These are phyloP conservation scores for Gastrolobium bilobum DNA, from an alignment of 306 rosid species.

Conservation along the genomic window DNA sequence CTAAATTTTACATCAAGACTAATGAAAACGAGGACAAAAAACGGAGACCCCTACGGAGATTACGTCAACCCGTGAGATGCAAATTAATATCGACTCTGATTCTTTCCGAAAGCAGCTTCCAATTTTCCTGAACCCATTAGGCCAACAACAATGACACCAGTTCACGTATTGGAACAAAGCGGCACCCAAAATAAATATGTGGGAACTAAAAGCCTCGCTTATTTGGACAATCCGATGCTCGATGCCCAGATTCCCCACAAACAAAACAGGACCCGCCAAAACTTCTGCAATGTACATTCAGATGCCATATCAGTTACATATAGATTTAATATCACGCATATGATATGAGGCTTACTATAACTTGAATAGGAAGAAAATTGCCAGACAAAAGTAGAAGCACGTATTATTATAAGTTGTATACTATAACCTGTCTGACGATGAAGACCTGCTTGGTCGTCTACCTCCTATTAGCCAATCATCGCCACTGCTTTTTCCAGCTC, in stretches of 20 bases:
- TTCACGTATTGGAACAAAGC: slow-evolving; percentile 42
- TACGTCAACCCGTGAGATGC: slow-evolving; percentile 42
- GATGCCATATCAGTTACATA: slow-evolving; percentile 41
- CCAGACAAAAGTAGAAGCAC: slow-evolving; percentile 1
- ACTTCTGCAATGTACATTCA: slow-evolving; percentile 63
- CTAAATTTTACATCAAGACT: slow-evolving; percentile 36
- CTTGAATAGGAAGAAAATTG: slow-evolving; percentile 26
- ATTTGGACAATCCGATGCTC: slow-evolving; percentile 90
- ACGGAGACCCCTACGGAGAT: slow-evolving; percentile 30
- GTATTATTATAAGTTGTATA: slow-evolving; percentile 24
- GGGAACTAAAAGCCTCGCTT: slow-evolving; percentile 54
- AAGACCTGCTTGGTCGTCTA: slow-evolving; percentile 73
- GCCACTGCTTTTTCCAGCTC: slow-evolving; percentile 60
- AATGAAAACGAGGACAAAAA: slow-evolving; percentile 13
- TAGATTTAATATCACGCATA: not conserved
- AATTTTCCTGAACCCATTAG: slow-evolving; percentile 41
- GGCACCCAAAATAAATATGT: slow-evolving; percentile 40
- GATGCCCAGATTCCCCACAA: slow-evolving; percentile 92
- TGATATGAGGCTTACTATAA: not conserved
- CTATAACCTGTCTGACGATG: slow-evolving; percentile 75
- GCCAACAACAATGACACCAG: slow-evolving; percentile 50
- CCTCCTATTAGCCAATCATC: slow-evolving; percentile 94
- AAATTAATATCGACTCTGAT: slow-evolving; percentile 42
- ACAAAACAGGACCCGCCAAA: slow-evolving; percentile 93
- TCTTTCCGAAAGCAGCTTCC: slow-evolving; percentile 49